Evolutionary conservation across 441 rosid species (phyloP).

Genomic region (Capsella rubella): DNA sequence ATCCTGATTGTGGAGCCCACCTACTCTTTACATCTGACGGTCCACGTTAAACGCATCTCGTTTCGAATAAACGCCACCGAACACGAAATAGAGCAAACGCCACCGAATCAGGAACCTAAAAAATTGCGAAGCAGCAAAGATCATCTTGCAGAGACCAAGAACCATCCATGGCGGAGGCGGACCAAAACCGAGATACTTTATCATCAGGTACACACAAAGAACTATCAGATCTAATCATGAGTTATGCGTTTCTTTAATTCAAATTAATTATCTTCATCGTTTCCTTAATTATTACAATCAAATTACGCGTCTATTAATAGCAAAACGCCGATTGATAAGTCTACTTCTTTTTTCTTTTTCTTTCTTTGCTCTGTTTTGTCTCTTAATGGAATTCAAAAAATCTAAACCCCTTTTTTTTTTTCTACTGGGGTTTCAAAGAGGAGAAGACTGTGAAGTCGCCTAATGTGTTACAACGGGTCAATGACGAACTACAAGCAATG

Average conservation of each 20-base stretch:
- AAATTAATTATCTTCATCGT: background rate
- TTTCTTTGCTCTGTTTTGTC: background rate
- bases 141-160: slow-evolving; percentile 3
- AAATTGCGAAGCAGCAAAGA: background rate
- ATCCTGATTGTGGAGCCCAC: background rate
- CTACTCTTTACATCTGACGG: slow-evolving; percentile 23
- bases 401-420: background rate
- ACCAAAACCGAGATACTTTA: slow-evolving; percentile 1
- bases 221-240: slow-evolving; percentile 3
- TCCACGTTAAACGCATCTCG: slow-evolving; percentile 12
- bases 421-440: background rate
- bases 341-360: background rate
- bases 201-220: slow-evolving; percentile 27
- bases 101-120: slow-evolving; percentile 4
- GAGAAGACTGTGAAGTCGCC: slow-evolving; percentile 40
- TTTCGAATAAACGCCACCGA: background rate
- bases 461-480: slow-evolving; percentile 33
- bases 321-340: background rate
- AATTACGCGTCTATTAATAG: background rate
- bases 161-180: slow-evolving; percentile 38
- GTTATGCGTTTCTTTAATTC: background rate
- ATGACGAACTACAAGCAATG: slow-evolving; percentile 30
- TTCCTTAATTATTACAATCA: background rate
- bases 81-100: background rate
- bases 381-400: background rate